phyloP scores from a whole-genome alignment of 192 early-diverging fungal genomes.

The Lunasporangiospora selenospora region DNA sequence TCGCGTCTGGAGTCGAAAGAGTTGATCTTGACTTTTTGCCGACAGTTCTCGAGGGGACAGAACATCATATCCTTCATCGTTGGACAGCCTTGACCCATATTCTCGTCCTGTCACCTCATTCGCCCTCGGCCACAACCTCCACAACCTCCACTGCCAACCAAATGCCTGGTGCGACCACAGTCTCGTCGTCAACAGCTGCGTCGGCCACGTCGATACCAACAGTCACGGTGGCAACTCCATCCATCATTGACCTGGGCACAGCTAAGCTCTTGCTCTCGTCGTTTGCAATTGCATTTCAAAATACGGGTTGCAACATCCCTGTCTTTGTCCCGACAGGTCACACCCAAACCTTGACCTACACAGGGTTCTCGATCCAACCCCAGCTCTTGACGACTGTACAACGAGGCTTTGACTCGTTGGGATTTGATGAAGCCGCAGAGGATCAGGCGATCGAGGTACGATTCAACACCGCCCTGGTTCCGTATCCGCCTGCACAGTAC shows the following conservation, averaged over 20 bases:
- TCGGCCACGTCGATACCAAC: conserved; percentile 16
- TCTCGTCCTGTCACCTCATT: conserved; percentile 58
- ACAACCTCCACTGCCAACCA: too few relatives aligned
- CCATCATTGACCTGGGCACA: conserved; percentile 63
- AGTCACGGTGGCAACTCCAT: conserved; percentile 33
- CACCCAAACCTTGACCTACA: conserved; percentile 33
- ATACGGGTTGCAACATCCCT: conserved; percentile 69
- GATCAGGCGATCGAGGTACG: conserved; percentile 45
- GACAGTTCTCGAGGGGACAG: conserved; percentile 16
- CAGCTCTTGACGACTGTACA: conserved; percentile 15
- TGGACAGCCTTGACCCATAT: conserved; percentile 67
- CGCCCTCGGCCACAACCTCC: too few relatives aligned
- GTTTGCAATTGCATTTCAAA: conserved; percentile 72
- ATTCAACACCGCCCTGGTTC: conserved; percentile 40
- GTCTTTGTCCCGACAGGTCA: conserved; percentile 64
- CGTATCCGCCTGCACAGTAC: conserved; percentile 42
- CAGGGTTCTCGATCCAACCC: conserved; percentile 38
- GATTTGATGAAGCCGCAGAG: conserved; percentile 36
- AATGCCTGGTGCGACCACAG: too few relatives aligned
- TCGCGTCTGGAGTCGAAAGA: conserved; percentile 33
- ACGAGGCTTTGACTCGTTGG: conserved; percentile 8
- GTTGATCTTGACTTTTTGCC: conserved; percentile 52
- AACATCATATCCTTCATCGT: conserved; percentile 68
- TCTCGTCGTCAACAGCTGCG: too few relatives aligned
- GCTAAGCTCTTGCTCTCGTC: conserved; percentile 69